Evolutionary conservation across 78 protist species (phyloP), one percentile per base, ranked within the genome.

Genomic region (Speleostelium caveatum): DNA sequence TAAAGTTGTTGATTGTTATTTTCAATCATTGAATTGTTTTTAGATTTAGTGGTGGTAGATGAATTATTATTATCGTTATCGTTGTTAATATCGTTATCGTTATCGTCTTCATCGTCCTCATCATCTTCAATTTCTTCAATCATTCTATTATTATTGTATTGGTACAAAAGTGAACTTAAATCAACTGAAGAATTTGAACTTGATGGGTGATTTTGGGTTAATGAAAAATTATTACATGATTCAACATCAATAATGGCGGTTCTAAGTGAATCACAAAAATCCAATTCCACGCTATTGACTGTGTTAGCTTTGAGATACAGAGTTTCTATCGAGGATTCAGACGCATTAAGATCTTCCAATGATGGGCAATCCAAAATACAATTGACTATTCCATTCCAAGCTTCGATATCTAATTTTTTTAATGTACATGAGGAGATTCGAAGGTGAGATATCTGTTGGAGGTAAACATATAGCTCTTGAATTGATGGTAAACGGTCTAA

Each of bases 351-450:
- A 3, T 79, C 89, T 56, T 68, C 67, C 0, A 79, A 59, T 22
- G 24, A 22, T 36, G 89, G 89, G 56, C 89, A 79, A 39, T 79
- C 89, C 77, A 79, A 28, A 2, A 79, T 30, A 68, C 89, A 79
- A 22, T 75, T 45, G 26, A 17, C n/a, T 26, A 79, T 67, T 17
- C 78, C 75, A 56, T 30, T 10, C 89, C 89, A 79, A 5, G 89
- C 89, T 55, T 79, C 89, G 58, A 79, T 79, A 30, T 79, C 89
- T 21, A 79, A 49, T 30, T 53, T 33, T 10, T 33, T 55, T 5
- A 79, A 58, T 1, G 77, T 79, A 2, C 24, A 16, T 24, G 77
- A 67, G 35, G 68, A 33, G 1, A 79, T 67, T 21, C 89, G 74
- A 35, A 79, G 75, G 53, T 79, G 33, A 17, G 19, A 58, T 0